phyloP scores from a whole-genome alignment of 371 early-diverging fungal genomes.

The Lichtheimia hyalospora region DNA sequence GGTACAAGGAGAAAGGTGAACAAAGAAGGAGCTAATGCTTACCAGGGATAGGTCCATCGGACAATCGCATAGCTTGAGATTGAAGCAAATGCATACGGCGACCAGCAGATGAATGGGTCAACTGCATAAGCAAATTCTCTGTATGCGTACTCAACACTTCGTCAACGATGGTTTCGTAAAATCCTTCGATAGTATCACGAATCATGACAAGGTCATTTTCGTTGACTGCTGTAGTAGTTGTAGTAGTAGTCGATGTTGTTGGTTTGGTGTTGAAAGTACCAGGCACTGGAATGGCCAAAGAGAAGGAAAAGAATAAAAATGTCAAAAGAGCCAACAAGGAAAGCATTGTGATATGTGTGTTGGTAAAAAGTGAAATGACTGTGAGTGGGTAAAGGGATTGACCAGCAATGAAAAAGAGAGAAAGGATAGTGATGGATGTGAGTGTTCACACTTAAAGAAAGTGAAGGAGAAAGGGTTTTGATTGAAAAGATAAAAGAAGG shows the following conservation, averaged over 20 bases:
- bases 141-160: constrained; percentile 29
- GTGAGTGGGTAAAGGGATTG: neutral
- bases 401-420: neutral
- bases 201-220: constrained; percentile 11
- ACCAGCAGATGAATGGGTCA: constrained; percentile 21
- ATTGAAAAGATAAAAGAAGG: neutral
- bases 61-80: constrained; percentile 11
- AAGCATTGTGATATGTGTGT: neutral
- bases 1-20: neutral
- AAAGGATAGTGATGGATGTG: neutral
- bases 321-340: neutral
- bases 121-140: constrained; percentile 27
- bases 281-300: neutral
- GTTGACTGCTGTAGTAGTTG: neutral
- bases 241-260: constrained; percentile 1
- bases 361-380: neutral
- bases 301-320: neutral
- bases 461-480: neutral
- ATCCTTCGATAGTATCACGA: constrained; percentile 18
- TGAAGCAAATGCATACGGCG: constrained; percentile 2
- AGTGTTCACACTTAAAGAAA: too few relatives aligned
- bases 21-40: neutral
- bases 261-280: neutral
- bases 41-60: constrained; percentile 7
- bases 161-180: constrained; percentile 38